Conservation (phyloP, 805 yeast genomes). For the Wickerhamomyces silvicola region DNA sequence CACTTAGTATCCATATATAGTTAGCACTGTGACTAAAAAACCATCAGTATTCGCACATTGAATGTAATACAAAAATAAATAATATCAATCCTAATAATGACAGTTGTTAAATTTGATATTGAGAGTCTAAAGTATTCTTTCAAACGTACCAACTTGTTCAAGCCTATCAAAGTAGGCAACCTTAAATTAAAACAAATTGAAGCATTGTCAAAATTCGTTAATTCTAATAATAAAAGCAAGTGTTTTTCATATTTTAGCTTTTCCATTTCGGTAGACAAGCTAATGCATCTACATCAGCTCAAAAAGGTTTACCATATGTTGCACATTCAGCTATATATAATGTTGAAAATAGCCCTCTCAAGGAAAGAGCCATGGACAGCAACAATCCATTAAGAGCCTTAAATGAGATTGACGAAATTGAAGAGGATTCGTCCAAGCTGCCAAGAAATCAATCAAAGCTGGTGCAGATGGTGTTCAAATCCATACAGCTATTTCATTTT, state of each 20-base stretch:
- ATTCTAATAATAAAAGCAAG: constrained; percentile 41
- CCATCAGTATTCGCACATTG: too few relatives aligned
- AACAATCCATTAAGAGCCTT: constrained; percentile 24
- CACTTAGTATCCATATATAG: too few relatives aligned
- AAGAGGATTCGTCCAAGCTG: constrained; percentile 34
- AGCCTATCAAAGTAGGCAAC: constrained; percentile 32
- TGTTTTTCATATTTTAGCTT: constrained; percentile 39
- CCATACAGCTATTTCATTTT: constrained; percentile 62
- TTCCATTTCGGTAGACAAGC: constrained; percentile 40
- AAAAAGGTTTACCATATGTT: constrained; percentile 27
- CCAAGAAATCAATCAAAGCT: constrained; percentile 28
- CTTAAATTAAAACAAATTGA: constrained; percentile 32
- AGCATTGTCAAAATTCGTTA: constrained; percentile 42
- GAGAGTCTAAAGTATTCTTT: too few relatives aligned
- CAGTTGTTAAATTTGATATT: too few relatives aligned
- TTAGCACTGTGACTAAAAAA: too few relatives aligned
- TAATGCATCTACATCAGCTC: constrained; percentile 23
- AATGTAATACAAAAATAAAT: too few relatives aligned
- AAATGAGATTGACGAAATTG: constrained; percentile 30
- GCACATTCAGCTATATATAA: constrained; percentile 29
- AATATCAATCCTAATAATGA: too few relatives aligned
- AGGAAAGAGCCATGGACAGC: constrained; percentile 24
- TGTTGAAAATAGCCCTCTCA: constrained; percentile 11
- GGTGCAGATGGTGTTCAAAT: constrained; percentile 57
- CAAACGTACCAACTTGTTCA: constrained; percentile 29